Conservation (phyloP, 768 basidiomycete species). For the Mycena capillaripes region DNA sequence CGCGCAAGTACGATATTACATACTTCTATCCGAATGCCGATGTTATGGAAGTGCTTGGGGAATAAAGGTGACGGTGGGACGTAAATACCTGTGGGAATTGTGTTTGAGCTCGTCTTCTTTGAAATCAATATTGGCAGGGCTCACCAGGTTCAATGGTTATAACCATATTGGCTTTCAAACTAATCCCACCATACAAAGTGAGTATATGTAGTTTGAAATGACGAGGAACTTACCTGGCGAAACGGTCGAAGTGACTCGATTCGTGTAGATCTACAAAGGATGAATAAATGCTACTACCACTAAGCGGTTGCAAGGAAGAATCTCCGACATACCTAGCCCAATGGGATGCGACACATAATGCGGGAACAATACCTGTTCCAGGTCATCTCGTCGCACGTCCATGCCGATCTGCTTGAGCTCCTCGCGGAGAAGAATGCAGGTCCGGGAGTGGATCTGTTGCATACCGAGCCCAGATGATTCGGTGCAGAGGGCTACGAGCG, state of each 20-base stretch:
- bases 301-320: neutral
- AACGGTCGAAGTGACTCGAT: constrained; percentile 72
- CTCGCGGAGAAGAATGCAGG: constrained; percentile 72
- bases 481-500: constrained; percentile 72
- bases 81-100: constrained; percentile 75
- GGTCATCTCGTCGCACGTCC: constrained; percentile 66
- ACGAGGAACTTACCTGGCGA: constrained; percentile 58
- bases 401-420: constrained; percentile 89
- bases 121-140: constrained; percentile 27
- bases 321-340: constrained; percentile 76
- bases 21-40: constrained; percentile 94
- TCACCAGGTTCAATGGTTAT: constrained; percentile 92
- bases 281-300: constrained; percentile 12
- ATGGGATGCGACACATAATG: constrained; percentile 95
- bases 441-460: constrained; percentile 83
- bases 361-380: constrained; percentile 88
- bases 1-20: neutral
- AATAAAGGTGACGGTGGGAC: constrained; percentile 86
- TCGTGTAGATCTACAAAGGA: constrained; percentile 85
- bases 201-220: neutral
- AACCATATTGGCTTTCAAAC: constrained; percentile 88
- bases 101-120: neutral
- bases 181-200: constrained; percentile 42
- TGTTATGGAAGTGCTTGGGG: constrained; percentile 90
- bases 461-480: constrained; percentile 70